These are phyloP conservation scores for Avena atlantica DNA, from an alignment of 176 grass and related monocot species.

Conservation along the genomic window DNA sequence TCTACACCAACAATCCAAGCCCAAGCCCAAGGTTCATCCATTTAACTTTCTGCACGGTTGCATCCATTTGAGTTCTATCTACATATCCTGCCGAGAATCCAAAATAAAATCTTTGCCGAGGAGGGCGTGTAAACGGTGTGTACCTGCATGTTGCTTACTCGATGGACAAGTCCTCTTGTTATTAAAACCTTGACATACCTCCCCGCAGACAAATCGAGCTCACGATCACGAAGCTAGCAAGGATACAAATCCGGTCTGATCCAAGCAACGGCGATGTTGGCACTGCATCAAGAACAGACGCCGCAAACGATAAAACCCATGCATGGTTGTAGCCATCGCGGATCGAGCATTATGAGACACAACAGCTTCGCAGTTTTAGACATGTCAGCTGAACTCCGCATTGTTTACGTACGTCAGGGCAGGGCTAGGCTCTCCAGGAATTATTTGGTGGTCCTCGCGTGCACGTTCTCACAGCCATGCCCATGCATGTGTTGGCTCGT, in stretches of 20 bases:
- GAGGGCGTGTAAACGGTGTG: too few relatives aligned
- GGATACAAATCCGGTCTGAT: not conserved
- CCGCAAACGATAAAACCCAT: slow-evolving; percentile 23
- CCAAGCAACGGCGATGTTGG: not conserved
- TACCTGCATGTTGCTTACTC: not conserved
- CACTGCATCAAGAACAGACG: not conserved
- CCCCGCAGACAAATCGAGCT: not conserved
- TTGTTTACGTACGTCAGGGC: not conserved
- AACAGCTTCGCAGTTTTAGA: slow-evolving; percentile 13
- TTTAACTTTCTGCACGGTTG: too few relatives aligned
- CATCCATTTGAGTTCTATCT: too few relatives aligned
- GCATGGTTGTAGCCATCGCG: not conserved
- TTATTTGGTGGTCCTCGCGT: slow-evolving; percentile 38
- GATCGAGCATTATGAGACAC: not conserved
- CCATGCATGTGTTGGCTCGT: not conserved
- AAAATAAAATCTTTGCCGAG: too few relatives aligned
- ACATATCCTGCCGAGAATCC: too few relatives aligned
- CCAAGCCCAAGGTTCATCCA: too few relatives aligned
- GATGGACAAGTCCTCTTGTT: not conserved
- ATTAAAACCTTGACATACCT: slow-evolving; percentile 9
- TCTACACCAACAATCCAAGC: too few relatives aligned
- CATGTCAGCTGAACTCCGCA: slow-evolving; percentile 3
- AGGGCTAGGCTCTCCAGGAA: not conserved
- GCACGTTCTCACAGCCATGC: not conserved
- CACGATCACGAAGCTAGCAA: not conserved